Evolutionary conservation across 768 basidiomycete genomes (phyloP).

Genomic region (Mycena floridula): DNA sequence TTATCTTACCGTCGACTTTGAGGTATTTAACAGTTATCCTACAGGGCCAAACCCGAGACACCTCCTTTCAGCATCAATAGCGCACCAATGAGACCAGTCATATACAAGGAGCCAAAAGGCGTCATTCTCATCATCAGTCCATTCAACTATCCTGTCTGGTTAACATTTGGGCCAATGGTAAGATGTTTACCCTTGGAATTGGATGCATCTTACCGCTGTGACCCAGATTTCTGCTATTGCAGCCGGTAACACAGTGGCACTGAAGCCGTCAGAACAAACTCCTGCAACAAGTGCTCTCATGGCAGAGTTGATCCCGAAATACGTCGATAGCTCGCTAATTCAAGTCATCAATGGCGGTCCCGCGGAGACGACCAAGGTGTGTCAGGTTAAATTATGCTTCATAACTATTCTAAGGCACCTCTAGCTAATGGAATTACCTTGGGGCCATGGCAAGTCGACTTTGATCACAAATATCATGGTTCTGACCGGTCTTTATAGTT

Average conservation of each 20-base stretch:
- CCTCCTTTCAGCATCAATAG: conserved; percentile 11
- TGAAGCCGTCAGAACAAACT: conserved; percentile 75
- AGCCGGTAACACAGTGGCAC: conserved; percentile 63
- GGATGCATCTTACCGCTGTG: too few relatives aligned
- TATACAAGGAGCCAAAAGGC: conserved; percentile 76
- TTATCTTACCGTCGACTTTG: conserved; percentile 42
- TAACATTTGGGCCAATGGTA: conserved; percentile 54
- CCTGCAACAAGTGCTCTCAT: conserved; percentile 52
- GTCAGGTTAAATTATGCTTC: conserved; percentile 6
- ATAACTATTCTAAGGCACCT: background rate
- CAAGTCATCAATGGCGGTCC: conserved; percentile 65
- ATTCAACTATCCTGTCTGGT: conserved; percentile 71
- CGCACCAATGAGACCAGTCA: conserved; percentile 51
- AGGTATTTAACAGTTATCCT: conserved; percentile 65
- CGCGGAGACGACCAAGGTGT: conserved; percentile 54
- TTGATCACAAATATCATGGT: background rate
- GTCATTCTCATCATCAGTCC: conserved; percentile 63
- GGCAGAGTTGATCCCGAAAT: conserved; percentile 65
- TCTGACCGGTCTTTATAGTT: background rate
- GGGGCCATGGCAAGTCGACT: conserved; percentile 48
- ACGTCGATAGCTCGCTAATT: conserved; percentile 64
- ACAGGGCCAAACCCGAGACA: conserved; percentile 50
- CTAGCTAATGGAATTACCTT: conserved; percentile 67
- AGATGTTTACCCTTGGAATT: conserved; percentile 37
- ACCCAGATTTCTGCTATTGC: conserved; percentile 56